A percentile compares a stretch with the other conserved stretches of the same genome.
Conservation (phyloP, 1,284 basidiomycete species). For the Fomes fomentarius region DNA sequence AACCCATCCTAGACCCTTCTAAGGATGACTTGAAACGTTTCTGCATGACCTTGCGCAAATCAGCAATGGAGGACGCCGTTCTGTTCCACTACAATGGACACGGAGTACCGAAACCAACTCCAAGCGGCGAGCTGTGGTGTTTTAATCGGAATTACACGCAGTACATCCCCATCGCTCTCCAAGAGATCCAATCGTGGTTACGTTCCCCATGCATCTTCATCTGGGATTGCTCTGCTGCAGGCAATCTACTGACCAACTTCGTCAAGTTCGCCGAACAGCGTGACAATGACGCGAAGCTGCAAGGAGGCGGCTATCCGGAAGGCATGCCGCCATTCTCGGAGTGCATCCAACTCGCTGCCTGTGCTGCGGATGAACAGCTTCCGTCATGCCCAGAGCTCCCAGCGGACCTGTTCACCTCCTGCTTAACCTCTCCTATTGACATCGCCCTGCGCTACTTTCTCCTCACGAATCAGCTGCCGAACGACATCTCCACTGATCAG, state of each 20-base stretch:
- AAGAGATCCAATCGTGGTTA: slow-evolving; percentile 91
- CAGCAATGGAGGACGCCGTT: slow-evolving; percentile 92
- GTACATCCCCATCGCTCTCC: slow-evolving; percentile 95
- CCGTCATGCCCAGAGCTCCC: slow-evolving; percentile 97
- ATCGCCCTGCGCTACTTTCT: slow-evolving; percentile 96
- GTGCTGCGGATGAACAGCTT: slow-evolving; percentile 88
- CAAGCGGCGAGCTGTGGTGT: slow-evolving; percentile 97
- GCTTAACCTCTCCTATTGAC: slow-evolving; percentile 97
- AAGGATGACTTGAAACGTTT: slow-evolving; percentile 94
- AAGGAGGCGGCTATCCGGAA: slow-evolving; percentile 62
- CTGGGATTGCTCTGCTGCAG: slow-evolving; percentile 98
- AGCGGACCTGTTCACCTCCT: slow-evolving; percentile 97
- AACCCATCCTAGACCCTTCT: slow-evolving; percentile 92
- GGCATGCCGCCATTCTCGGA: slow-evolving; percentile 80
- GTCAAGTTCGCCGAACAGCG: slow-evolving; percentile 85
- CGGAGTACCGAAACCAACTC: slow-evolving; percentile 96
- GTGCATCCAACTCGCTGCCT: slow-evolving; percentile 95
- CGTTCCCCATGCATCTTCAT: slow-evolving; percentile 97
- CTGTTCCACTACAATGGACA: slow-evolving; percentile 99
- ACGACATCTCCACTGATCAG: slow-evolving; percentile 85
- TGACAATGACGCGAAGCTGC: slow-evolving; percentile 75
- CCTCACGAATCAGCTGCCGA: slow-evolving; percentile 85
- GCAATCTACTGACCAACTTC: slow-evolving; percentile 92
- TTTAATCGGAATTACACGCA: slow-evolving; percentile 99
- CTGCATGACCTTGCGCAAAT: slow-evolving; percentile 84